Conservation (phyloP, 2,329 filamentous ascomycete species). For the Aspergillus pseudoviridinutans region DNA sequence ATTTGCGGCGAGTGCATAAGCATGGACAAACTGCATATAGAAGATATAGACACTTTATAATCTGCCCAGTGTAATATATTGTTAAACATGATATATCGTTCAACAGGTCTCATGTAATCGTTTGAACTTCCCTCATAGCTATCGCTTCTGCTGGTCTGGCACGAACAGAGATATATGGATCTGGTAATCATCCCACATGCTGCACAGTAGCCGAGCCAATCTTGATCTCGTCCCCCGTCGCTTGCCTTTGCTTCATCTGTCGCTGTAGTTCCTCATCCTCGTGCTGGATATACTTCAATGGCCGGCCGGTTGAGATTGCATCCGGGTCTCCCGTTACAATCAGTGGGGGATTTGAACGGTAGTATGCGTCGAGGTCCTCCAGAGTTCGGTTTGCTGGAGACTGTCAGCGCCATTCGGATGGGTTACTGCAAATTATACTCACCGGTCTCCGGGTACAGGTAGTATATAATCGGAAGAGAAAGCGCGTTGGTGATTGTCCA, state of each 20-base stretch:
- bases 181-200: neutral
- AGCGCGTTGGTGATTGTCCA: constrained; percentile 43
- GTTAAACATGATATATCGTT: neutral
- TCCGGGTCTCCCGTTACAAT: constrained; percentile 49
- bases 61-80: neutral
- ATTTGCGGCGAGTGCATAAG: constrained; percentile 14
- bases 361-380: constrained; percentile 37
- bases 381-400: constrained; percentile 22
- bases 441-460: constrained; percentile 35
- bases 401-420: neutral
- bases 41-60: neutral
- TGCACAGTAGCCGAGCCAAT: neutral
- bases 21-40: neutral
- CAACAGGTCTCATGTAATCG: neutral
- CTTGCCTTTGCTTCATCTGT: neutral
- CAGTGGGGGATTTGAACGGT: constrained; percentile 35
- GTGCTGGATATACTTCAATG: constrained; percentile 46
- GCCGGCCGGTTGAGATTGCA: constrained; percentile 44
- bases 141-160: too few species aligned
- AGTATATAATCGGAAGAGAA: constrained; percentile 48
- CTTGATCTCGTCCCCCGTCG: neutral
- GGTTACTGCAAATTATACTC: neutral
- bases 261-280: constrained; percentile 37
- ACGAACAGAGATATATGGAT: neutral
- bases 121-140: neutral